Conservation (phyloP, 2,329 filamentous ascomycete species). For the Plenodomus tracheiphilus region DNA sequence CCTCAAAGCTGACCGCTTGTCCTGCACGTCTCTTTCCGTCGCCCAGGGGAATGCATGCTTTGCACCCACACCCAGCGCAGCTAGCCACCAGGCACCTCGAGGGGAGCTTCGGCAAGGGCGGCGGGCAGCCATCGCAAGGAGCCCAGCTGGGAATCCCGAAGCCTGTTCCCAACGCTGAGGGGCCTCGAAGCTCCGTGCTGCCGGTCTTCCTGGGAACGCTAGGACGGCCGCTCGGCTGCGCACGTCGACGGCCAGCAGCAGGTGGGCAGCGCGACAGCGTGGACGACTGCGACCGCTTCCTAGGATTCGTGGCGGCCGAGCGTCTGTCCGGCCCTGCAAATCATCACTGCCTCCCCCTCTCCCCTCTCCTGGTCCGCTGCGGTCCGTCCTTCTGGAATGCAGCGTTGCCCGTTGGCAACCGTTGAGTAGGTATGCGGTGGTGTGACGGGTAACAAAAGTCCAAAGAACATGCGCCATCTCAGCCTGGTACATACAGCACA, state of each 20-base stretch:
- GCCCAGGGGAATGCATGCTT: conserved; percentile 30
- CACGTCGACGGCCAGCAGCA: conserved; percentile 14
- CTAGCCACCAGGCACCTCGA: conserved; percentile 13
- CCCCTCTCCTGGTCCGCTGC: conserved; percentile 9
- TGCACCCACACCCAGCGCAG: conserved; percentile 11
- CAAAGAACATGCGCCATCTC: too few species aligned
- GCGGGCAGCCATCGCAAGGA: conserved; percentile 6
- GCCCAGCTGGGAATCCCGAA: conserved; percentile 4
- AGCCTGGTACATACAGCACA: conserved; percentile 1
- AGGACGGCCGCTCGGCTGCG: conserved; percentile 5
- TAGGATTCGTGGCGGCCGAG: conserved; percentile 13
- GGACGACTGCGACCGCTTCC: conserved; percentile 3
- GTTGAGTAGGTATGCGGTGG: not conserved
- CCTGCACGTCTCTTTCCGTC: conserved; percentile 18
- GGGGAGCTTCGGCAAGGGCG: conserved; percentile 24
- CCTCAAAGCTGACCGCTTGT: conserved; percentile 31
- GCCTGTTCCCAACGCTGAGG: not conserved
- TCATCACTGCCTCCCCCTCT: conserved; percentile 16
- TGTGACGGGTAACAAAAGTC: not conserved
- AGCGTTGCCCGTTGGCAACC: conserved; percentile 1
- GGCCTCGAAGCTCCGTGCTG: conserved; percentile 1
- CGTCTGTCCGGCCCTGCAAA: conserved; percentile 20
- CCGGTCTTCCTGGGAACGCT: conserved; percentile 10
- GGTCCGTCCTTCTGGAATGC: conserved; percentile 27
- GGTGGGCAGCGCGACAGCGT: conserved; percentile 10